Conservation (phyloP, 129 eudicot species). For the Artemisia tridentata region DNA sequence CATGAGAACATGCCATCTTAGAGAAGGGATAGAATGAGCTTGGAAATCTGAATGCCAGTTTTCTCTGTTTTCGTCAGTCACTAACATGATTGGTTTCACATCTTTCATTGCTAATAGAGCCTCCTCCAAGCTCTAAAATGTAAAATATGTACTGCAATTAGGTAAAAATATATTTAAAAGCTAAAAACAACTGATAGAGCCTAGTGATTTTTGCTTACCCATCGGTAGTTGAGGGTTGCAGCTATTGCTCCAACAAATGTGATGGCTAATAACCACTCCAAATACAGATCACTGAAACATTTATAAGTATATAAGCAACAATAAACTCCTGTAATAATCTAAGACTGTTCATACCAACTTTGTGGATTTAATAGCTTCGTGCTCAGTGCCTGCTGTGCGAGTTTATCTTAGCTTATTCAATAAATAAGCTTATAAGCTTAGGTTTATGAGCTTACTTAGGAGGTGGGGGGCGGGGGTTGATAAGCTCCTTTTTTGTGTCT, state of each 20-base stretch:
- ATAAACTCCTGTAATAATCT: neutral
- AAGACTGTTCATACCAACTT: neutral
- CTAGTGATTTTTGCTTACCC: constrained; percentile 48
- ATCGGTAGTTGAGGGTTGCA: constrained; percentile 88
- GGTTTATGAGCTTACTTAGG: no score
- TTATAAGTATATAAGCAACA: neutral
- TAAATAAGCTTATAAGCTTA: neutral
- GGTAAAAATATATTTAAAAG: constrained; percentile 10
- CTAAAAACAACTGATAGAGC: neutral
- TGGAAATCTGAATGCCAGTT: constrained; percentile 62
- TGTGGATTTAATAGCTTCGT: no score
- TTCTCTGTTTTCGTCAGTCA: constrained; percentile 39
- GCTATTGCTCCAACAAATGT: constrained; percentile 77
- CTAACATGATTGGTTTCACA: constrained; percentile 61
- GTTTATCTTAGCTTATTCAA: no score
- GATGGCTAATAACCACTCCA: constrained; percentile 95
- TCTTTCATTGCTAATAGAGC: constrained; percentile 66
- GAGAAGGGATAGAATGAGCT: constrained; percentile 38
- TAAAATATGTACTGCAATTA: neutral
- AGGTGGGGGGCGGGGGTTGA: no score
- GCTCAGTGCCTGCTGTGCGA: no score
- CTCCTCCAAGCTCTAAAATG: constrained; percentile 70
- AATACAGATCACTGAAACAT: constrained; percentile 62
- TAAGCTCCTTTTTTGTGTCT: no score
- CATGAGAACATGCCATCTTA: constrained; percentile 60